Evolutionary conservation across 805 yeast genomes (phyloP).

Genomic region (Hagleromyces aurorensis): DNA sequence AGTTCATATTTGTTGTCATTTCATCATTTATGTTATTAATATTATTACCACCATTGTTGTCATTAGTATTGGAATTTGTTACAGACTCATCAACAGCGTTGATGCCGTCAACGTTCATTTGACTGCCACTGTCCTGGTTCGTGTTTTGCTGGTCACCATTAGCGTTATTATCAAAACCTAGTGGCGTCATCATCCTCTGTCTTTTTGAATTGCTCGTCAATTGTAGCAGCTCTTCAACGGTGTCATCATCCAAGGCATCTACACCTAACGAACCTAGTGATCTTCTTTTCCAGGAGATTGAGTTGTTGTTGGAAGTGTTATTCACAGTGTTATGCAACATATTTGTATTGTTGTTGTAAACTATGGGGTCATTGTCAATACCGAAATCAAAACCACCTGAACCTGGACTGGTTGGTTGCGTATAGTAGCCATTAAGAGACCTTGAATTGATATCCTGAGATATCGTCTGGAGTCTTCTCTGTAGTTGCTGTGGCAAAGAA

Average conservation of each 20-base stretch:
- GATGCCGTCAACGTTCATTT: conserved; percentile 1
- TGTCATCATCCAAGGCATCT: conserved; percentile 22
- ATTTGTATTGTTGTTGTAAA: conserved; percentile 7
- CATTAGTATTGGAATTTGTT: conserved; percentile 1
- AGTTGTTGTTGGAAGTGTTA: conserved; percentile 2
- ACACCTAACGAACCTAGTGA: conserved; percentile 22
- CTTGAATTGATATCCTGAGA: conserved; percentile 24
- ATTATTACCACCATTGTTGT: conserved; percentile 1
- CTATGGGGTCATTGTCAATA: conserved; percentile 9
- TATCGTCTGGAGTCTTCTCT: conserved; percentile 21
- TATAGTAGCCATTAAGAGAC: conserved; percentile 25
- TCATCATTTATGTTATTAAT: conserved; percentile 1
- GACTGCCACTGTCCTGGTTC: conserved; percentile 1
- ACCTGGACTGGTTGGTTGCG: conserved; percentile 30
- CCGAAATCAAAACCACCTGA: conserved; percentile 13
- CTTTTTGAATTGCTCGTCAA: conserved; percentile 20
- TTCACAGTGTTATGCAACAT: neutral
- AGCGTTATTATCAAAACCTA: conserved; percentile 5
- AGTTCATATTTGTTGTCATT: conserved; percentile 1
- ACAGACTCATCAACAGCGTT: conserved; percentile 1
- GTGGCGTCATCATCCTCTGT: conserved; percentile 13
- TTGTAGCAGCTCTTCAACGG: conserved; percentile 27
- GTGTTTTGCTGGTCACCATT: conserved; percentile 2
- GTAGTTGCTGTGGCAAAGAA: conserved; percentile 25
- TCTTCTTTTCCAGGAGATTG: conserved; percentile 20